Evolutionary conservation across 106 monocot species (phyloP).

Genomic region (Xerophyta viscosa): DNA sequence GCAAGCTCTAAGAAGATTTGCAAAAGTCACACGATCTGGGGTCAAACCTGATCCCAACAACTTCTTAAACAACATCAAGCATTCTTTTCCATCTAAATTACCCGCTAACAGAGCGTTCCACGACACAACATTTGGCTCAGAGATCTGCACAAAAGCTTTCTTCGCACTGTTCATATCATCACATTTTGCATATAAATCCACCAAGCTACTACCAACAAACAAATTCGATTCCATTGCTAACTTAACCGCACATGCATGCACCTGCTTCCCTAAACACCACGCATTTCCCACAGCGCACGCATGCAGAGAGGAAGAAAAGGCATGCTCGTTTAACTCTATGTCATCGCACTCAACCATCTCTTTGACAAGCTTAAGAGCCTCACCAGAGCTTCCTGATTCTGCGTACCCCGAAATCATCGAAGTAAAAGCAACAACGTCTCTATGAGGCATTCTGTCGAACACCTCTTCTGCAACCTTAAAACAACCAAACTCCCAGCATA

Average conservation of each 20-base stretch:
- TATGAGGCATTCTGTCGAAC: conserved; percentile 37
- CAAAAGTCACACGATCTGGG: conserved; percentile 45
- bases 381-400: conserved; percentile 6
- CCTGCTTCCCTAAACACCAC: conserved; percentile 21
- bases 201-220: conserved; percentile 44
- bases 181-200: conserved; percentile 48
- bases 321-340: conserved; percentile 22
- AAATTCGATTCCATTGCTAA: conserved; percentile 25
- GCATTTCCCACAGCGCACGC: conserved; percentile 17
- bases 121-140: conserved; percentile 28
- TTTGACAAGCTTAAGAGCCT: conserved; percentile 20
- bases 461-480: conserved; percentile 7
- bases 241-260: conserved; percentile 38
- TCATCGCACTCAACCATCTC: conserved; percentile 15
- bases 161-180: conserved; percentile 24
- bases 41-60: conserved; percentile 24
- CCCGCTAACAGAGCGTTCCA: conserved; percentile 54
- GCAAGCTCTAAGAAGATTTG: conserved; percentile 34
- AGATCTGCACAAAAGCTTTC: conserved; percentile 24
- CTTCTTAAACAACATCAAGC: conserved; percentile 15
- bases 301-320: conserved; percentile 30
- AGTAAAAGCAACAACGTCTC: conserved; percentile 32
- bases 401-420: conserved; percentile 25
- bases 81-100: conserved; percentile 15
- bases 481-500: conserved; percentile 28